Conservation (phyloP, 306 rosid genomes). For the Medicago truncatula region MtrunA17r5.0-ANR NC_053042.1:6559001-6559500, state of each 20-base stretch:
- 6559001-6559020: too few species aligned
- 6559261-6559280: slow-evolving; percentile 81
- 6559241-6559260: slow-evolving; percentile 68
- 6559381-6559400: too few species aligned
- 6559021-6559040: too few species aligned
- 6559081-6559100: slow-evolving; percentile 75
- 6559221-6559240: slow-evolving; percentile 66
- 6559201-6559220: slow-evolving; percentile 68
- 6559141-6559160: slow-evolving; percentile 57
- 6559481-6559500: too few species aligned
- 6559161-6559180: slow-evolving; percentile 70
- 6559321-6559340: too few species aligned
- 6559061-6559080: slow-evolving; percentile 82
- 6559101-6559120: slow-evolving; percentile 63
- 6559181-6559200: slow-evolving; percentile 70
- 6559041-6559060: slow-evolving; percentile 86
- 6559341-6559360: too few species aligned
- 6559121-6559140: slow-evolving; percentile 66
- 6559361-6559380: too few species aligned
- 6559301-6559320: too few species aligned
- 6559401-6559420: too few species aligned
- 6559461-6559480: too few species aligned
- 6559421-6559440: too few species aligned
- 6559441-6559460: too few species aligned
- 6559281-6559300: slow-evolving; percentile 97